A percentile compares a stretch with the other conserved stretches of the same genome.
Evolutionary conservation across 192 early-diverging fungal genomes (phyloP).

Genomic region (Podila epicladia): DNA sequence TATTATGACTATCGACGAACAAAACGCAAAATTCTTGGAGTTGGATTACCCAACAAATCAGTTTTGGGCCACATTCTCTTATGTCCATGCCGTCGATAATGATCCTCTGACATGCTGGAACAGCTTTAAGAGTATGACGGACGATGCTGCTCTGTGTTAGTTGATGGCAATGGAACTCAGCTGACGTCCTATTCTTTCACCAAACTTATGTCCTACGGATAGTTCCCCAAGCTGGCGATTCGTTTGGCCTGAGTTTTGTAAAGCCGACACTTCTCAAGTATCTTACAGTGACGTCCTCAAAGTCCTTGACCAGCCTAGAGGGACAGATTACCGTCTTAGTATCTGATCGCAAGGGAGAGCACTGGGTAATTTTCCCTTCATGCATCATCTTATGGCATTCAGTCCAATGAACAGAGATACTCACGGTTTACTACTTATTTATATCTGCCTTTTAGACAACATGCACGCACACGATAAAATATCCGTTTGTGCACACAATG

Average conservation of each 20-base stretch:
- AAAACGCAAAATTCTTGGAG: constrained; percentile 47
- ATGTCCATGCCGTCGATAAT: constrained; percentile 60
- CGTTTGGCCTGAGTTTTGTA: constrained; percentile 62
- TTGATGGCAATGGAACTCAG: neutral
- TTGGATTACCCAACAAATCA: constrained; percentile 49
- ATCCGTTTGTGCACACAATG: constrained; percentile 39
- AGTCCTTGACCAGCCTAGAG: constrained; percentile 8
- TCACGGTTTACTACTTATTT: neutral
- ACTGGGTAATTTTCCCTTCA: constrained; percentile 27
- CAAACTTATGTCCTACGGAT: neutral
- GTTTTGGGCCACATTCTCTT: constrained; percentile 53
- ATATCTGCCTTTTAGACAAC: constrained; percentile 12
- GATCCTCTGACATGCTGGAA: constrained; percentile 62
- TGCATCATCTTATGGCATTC: neutral
- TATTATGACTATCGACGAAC: constrained; percentile 46
- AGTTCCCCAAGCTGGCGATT: constrained; percentile 57
- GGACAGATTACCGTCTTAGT: constrained; percentile 27
- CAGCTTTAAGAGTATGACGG: constrained; percentile 27
- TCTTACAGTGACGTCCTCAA: constrained; percentile 23
- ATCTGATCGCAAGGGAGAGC: constrained; percentile 15
- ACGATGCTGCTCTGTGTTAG: neutral
- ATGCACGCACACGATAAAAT: constrained; percentile 29
- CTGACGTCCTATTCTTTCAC: neutral
- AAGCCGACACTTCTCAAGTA: constrained; percentile 24
- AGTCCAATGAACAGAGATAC: neutral